Percentiles rank a stretch among this genome's conserved stretches.
Conservation (phyloP, 108 stramenopile species). For the Cylindrotheca closterium region DNA sequence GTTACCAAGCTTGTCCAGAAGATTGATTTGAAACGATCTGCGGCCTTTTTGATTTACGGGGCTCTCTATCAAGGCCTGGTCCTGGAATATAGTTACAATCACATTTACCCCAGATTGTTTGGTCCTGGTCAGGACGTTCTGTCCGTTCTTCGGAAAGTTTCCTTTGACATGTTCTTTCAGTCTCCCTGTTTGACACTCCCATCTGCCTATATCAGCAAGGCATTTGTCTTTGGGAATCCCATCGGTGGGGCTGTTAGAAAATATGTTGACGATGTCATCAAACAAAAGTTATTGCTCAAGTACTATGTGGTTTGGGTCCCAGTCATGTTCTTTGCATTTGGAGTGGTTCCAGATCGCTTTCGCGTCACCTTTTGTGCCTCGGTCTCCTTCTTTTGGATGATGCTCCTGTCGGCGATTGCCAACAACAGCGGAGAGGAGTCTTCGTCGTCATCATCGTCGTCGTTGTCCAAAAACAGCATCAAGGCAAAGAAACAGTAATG, state of each 20-base stretch:
- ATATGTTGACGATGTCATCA: constrained; percentile 44
- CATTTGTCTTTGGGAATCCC: constrained; percentile 35
- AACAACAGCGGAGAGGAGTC: constrained; percentile 7
- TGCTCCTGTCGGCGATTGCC: constrained; percentile 40
- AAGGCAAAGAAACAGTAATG: no score
- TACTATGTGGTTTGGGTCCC: constrained; percentile 58
- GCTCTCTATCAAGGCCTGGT: constrained; percentile 62
- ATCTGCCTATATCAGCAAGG: constrained; percentile 59
- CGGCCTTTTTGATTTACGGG: constrained; percentile 62
- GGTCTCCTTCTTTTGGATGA: constrained; percentile 70
- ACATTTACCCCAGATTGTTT: constrained; percentile 51
- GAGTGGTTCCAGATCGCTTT: constrained; percentile 51
- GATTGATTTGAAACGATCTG: constrained; percentile 27
- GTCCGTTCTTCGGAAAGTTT: constrained; percentile 44
- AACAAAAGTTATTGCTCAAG: constrained; percentile 54
- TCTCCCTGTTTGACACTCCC: constrained; percentile 52
- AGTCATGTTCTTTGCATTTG: constrained; percentile 52
- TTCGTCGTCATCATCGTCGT: not conserved
- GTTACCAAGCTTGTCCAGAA: not conserved
- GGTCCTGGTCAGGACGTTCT: constrained; percentile 32
- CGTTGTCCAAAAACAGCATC: no score
- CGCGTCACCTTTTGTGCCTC: constrained; percentile 48
- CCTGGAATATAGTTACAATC: constrained; percentile 60
- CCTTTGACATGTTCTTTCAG: constrained; percentile 47
- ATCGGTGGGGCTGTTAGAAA: constrained; percentile 23